phyloP scores from a whole-genome alignment of 2,329 filamentous ascomycete species.

The Chalara sp. region DNA sequence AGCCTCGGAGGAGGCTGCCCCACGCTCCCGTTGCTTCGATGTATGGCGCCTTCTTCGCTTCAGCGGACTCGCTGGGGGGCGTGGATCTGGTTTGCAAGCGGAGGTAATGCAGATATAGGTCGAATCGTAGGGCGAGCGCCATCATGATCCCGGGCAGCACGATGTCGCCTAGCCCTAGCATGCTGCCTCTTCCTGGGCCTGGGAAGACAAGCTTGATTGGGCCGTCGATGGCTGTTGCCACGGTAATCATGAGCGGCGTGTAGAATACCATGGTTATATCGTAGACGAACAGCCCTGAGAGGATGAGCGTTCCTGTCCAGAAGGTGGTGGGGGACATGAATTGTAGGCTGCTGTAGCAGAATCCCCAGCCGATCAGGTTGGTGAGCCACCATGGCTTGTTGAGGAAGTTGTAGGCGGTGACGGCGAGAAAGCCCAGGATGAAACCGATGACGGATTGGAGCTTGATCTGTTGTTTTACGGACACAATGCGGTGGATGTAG shows the following conservation, averaged over 20 bases:
- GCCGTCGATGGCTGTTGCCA: slow-evolving; percentile 83
- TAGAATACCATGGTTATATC: slow-evolving; percentile 92
- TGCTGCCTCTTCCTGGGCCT: slow-evolving; percentile 60
- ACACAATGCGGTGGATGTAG: slow-evolving; percentile 20
- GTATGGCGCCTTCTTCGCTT: slow-evolving; percentile 23
- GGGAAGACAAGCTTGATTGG: slow-evolving; percentile 86
- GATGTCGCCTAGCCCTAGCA: slow-evolving; percentile 92
- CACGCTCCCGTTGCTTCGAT: slow-evolving; percentile 62
- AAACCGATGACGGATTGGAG: slow-evolving; percentile 24
- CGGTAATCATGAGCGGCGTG: slow-evolving; percentile 78
- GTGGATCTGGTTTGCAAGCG: slow-evolving; percentile 46
- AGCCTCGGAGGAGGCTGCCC: slow-evolving; percentile 72
- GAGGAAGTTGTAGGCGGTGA: slow-evolving; percentile 22
- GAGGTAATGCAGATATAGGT: slow-evolving; percentile 78
- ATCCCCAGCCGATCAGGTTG: slow-evolving; percentile 80
- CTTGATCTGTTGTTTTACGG: slow-evolving; percentile 13
- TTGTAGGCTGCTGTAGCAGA: slow-evolving; percentile 77
- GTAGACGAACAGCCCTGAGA: slow-evolving; percentile 82
- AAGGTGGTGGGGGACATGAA: slow-evolving; percentile 88
- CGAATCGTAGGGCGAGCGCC: slow-evolving; percentile 81
- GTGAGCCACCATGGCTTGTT: slow-evolving; percentile 46
- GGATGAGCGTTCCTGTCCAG: slow-evolving; percentile 68
- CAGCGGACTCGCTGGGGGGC: slow-evolving; percentile 11
- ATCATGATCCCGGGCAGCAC: slow-evolving; percentile 90
- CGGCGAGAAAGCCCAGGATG: slow-evolving; percentile 18